Evolutionary conservation across 257 asterid species (phyloP).

Genomic region (Ilex asprella): DNA sequence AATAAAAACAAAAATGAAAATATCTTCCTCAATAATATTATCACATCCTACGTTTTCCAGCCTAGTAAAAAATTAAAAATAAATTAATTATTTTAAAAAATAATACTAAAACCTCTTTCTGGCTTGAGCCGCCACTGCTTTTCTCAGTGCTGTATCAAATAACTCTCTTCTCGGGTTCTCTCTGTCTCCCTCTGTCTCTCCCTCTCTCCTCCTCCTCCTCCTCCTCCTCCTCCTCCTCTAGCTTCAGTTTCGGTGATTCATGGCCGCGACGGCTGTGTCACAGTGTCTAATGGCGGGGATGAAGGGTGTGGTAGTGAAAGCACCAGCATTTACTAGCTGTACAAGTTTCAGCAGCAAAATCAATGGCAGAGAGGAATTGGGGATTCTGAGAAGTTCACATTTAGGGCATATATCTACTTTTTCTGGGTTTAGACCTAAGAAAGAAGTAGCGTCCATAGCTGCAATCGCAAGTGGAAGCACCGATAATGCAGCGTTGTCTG

Average conservation of each 20-base stretch:
- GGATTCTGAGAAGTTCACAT: neutral
- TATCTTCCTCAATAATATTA: too few relatives aligned
- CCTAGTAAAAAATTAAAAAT: too few relatives aligned
- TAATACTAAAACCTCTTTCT: too few relatives aligned
- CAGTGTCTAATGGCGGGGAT: slow-evolving; percentile 27
- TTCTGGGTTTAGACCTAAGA: too few relatives aligned
- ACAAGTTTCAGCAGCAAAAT: neutral
- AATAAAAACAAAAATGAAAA: too few relatives aligned
- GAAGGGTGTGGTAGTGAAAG: neutral
- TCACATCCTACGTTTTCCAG: too few relatives aligned
- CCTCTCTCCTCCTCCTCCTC: slow-evolving; percentile 11
- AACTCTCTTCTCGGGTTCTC: too few relatives aligned
- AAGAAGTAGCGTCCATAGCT: slow-evolving; percentile 12
- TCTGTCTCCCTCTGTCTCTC: too few relatives aligned
- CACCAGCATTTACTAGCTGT: slow-evolving; percentile 12
- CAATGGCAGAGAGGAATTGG: neutral
- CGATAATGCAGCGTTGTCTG: slow-evolving; percentile 29
- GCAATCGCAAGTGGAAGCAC: slow-evolving; percentile 19
- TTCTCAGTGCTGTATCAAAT: too few relatives aligned
- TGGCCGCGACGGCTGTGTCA: slow-evolving; percentile 33
- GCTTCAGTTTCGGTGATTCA: neutral
- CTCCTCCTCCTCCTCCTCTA: slow-evolving; percentile 10
- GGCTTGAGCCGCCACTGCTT: too few relatives aligned
- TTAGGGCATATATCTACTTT: too few relatives aligned
- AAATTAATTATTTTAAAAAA: too few relatives aligned